Conservation (phyloP, 345 rosid species). For the Ceriops zippeliana region DNA sequence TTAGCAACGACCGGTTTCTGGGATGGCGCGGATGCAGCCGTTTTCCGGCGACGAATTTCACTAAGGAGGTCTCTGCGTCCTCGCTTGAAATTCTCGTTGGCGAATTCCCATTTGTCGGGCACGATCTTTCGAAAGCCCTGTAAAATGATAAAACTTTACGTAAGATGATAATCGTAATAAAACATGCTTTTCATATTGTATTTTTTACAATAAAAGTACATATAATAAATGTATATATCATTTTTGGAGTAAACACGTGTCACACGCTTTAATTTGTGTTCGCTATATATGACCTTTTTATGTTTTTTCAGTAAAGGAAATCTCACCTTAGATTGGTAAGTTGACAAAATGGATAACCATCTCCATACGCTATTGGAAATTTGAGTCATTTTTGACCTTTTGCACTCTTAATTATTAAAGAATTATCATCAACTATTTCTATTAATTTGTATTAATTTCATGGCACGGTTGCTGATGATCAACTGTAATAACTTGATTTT, state of each 20-base stretch:
- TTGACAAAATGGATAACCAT: background rate
- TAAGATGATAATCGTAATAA: too few species aligned
- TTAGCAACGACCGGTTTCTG: conserved; percentile 26
- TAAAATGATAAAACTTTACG: background rate
- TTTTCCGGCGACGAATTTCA: conserved; percentile 52
- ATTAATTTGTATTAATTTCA: too few species aligned
- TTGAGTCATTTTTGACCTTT: background rate
- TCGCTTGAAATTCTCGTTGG: conserved; percentile 61
- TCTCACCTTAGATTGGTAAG: background rate
- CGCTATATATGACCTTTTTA: background rate
- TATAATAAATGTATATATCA: too few species aligned
- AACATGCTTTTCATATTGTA: too few species aligned
- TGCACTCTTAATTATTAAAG: too few species aligned
- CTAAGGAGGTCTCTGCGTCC: conserved; percentile 49
- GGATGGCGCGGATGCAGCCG: conserved; percentile 27
- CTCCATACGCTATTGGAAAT: background rate
- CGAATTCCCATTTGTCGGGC: conserved; percentile 86
- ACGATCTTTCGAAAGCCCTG: conserved; percentile 77
- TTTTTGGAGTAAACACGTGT: background rate
- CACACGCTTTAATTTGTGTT: background rate
- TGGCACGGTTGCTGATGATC: too few species aligned
- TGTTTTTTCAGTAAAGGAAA: background rate
- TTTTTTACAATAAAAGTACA: too few species aligned
- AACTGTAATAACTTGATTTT: too few species aligned
- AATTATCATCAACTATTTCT: too few species aligned